A percentile compares a stretch with the other conserved stretches of the same genome.
Evolutionary conservation across 2,329 filamentous ascomycete species (phyloP).

Genomic region (Endoconidiophora polonica): DNA sequence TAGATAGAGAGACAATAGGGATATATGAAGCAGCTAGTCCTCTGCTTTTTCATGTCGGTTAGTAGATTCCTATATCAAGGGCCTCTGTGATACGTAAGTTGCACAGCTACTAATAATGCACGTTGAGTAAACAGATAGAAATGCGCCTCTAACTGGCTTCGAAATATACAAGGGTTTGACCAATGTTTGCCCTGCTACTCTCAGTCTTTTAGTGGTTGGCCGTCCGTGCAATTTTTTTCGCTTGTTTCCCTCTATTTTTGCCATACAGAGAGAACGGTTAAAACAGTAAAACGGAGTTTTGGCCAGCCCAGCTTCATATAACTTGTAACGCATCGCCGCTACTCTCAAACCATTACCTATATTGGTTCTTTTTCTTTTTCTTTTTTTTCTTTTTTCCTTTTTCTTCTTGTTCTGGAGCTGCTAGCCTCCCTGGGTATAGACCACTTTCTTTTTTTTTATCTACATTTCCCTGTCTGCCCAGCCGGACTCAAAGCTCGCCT

Average conservation of each 20-base stretch:
- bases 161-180: no score
- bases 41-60: no score
- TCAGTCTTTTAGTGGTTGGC: no score
- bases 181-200: no score
- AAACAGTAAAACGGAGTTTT: not conserved
- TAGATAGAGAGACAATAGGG: no score
- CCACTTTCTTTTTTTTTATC: conserved; percentile 3
- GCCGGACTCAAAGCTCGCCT: not conserved
- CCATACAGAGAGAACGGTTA: not conserved
- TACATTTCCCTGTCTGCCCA: not conserved
- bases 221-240: no score
- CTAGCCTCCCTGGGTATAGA: not conserved
- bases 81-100: not conserved
- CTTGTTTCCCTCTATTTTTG: no score
- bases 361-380: not conserved
- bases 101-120: no score
- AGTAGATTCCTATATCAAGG: no score
- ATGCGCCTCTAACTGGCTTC: no score
- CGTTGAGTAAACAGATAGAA: no score
- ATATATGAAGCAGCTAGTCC: no score
- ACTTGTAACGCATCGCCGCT: conserved; percentile 4
- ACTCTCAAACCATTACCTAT: not conserved
- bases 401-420: not conserved
- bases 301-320: not conserved
- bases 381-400: not conserved